phyloP scores from a whole-genome alignment of 2,329 filamentous ascomycete genomes.

The Cercospora zeae-maydis region DNA sequence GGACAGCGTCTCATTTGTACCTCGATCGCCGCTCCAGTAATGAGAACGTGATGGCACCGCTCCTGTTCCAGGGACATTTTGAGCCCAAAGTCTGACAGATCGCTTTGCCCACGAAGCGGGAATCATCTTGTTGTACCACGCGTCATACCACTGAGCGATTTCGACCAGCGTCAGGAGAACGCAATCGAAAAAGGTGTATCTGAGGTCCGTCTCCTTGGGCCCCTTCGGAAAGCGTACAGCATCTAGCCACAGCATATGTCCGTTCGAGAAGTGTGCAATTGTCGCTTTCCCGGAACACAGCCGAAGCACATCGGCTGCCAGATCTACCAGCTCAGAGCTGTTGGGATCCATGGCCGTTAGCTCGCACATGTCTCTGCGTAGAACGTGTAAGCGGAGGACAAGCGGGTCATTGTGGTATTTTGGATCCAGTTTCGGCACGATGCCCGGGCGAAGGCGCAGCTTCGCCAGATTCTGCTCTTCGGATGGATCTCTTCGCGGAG shows the following conservation, averaged over 20 bases:
- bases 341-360: background rate
- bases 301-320: background rate
- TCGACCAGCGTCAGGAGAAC: slow-evolving; percentile 3
- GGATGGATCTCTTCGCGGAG: background rate
- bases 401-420: background rate
- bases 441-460: background rate
- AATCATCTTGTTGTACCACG: background rate
- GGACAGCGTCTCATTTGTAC: background rate
- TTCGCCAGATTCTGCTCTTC: background rate
- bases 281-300: slow-evolving; percentile 3
- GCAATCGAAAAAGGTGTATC: background rate
- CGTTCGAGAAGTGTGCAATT: background rate
- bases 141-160: background rate
- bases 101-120: background rate
- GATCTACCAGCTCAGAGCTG: background rate
- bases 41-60: background rate
- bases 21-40: background rate
- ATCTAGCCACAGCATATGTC: background rate
- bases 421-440: background rate
- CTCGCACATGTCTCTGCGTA: background rate
- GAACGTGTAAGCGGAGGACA: background rate
- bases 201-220: background rate
- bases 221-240: background rate
- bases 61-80: background rate
- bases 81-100: background rate